These are phyloP conservation scores for Chlorella sp. DNA, from an alignment of 139 green algal species.

Conservation along the genomic window DNA sequence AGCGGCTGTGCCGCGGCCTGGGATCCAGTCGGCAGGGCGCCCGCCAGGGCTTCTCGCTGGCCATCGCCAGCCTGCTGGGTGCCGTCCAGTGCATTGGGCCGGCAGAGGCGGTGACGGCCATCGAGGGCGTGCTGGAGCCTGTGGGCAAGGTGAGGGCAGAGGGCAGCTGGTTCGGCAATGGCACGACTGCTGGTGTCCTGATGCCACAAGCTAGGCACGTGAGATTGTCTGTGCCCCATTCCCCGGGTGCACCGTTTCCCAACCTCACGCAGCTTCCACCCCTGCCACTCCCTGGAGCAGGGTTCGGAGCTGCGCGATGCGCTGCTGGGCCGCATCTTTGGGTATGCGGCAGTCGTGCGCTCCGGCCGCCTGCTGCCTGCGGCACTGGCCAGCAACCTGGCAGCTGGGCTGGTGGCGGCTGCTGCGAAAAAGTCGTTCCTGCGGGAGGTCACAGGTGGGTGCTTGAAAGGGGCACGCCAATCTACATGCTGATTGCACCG, in stretches of 20 bases:
- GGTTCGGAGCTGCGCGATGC: slow-evolving; percentile 56
- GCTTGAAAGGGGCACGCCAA: too few species aligned
- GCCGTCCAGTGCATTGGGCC: not conserved
- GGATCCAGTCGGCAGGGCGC: slow-evolving; percentile 71
- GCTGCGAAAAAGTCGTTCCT: slow-evolving; percentile 76
- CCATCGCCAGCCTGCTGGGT: slow-evolving; percentile 63
- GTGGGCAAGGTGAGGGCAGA: slow-evolving; percentile 32
- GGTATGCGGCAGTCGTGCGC: slow-evolving; percentile 64
- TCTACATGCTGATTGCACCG: too few species aligned
- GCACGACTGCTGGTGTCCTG: too few species aligned
- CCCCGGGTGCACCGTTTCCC: too few species aligned
- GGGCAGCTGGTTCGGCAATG: too few species aligned
- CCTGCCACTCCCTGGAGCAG: not conserved
- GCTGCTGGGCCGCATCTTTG: slow-evolving; percentile 80
- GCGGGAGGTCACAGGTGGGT: slow-evolving; percentile 60
- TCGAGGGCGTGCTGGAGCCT: slow-evolving; percentile 26
- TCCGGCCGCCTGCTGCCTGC: slow-evolving; percentile 41
- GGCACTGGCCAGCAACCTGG: slow-evolving; percentile 7
- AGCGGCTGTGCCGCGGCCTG: slow-evolving; percentile 77
- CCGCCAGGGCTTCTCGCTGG: slow-evolving; percentile 85
- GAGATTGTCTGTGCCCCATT: too few species aligned
- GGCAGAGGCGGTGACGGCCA: slow-evolving; percentile 12
- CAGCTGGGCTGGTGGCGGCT: slow-evolving; percentile 52
- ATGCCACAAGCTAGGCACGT: too few species aligned
- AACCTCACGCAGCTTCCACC: not conserved